A percentile compares a stretch with the other conserved stretches of the same genome.
Conservation (phyloP, 257 asterid genomes). For the Solanum lycopersicoides region DNA sequence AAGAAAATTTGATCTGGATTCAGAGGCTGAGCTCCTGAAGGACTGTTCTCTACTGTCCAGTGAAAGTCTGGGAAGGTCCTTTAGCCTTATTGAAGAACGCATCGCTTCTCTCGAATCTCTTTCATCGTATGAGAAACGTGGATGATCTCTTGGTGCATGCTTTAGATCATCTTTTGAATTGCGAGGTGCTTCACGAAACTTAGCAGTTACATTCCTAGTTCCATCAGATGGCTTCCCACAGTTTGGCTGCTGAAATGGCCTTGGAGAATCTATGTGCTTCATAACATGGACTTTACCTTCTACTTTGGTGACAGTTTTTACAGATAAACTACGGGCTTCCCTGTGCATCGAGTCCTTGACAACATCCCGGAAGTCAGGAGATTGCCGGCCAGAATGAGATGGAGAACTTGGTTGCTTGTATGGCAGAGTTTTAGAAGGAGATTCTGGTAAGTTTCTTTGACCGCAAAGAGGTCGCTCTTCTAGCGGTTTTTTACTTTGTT, state of each 20-base stretch:
- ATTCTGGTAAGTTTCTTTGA: slow-evolving; percentile 20
- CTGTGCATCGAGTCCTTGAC: slow-evolving; percentile 80
- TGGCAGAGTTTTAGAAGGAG: slow-evolving; percentile 15
- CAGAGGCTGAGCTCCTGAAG: slow-evolving; percentile 33
- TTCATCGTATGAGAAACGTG: slow-evolving; percentile 82
- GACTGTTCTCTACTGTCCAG: slow-evolving; percentile 77
- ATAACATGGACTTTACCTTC: slow-evolving; percentile 42
- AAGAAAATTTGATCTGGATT: slow-evolving; percentile 39
- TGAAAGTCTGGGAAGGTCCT: slow-evolving; percentile 77
- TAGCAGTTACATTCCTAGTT: neutral
- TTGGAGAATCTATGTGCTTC: slow-evolving; percentile 89
- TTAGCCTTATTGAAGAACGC: slow-evolving; percentile 39
- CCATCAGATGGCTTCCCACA: slow-evolving; percentile 18
- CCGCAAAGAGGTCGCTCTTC: slow-evolving; percentile 18
- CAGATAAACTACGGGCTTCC: slow-evolving; percentile 52
- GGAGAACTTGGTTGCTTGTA: slow-evolving; percentile 20
- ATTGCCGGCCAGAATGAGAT: slow-evolving; percentile 11
- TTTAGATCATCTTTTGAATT: slow-evolving; percentile 28
- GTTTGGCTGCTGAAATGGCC: slow-evolving; percentile 55
- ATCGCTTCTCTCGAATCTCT: slow-evolving; percentile 49
- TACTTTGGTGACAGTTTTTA: slow-evolving; percentile 36
- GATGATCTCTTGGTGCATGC: slow-evolving; percentile 28
- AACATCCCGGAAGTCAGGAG: slow-evolving; percentile 52
- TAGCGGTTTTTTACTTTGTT: slow-evolving; percentile 31
- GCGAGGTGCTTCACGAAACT: slow-evolving; percentile 27